Evolutionary conservation across 2,329 filamentous ascomycete genomes (phyloP).

Genomic region (Aspergillus fijiensis): DNA sequence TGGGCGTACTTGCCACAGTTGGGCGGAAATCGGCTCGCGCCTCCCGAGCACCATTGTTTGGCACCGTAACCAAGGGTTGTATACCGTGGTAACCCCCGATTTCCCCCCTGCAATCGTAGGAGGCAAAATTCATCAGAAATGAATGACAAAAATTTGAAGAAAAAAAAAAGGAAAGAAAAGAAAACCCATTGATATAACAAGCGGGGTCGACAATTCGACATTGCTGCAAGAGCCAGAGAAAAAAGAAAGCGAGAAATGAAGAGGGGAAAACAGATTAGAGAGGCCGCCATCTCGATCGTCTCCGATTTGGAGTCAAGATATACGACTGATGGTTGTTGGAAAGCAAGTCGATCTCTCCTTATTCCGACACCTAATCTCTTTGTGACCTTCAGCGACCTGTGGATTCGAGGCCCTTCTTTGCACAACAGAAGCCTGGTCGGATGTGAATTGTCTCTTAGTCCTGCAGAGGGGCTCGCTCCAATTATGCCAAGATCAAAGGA

Average conservation of each 20-base stretch:
- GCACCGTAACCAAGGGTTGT: background rate
- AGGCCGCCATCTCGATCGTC: background rate
- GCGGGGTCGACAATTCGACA: background rate
- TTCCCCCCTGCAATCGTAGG: background rate
- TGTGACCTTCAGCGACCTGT: background rate
- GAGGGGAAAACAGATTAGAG: background rate
- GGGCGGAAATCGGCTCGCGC: constrained; percentile 11
- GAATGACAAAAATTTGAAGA: background rate
- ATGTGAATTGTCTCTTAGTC: background rate
- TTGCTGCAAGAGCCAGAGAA: background rate
- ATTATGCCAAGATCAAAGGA: background rate
- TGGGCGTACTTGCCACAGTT: constrained; percentile 6
- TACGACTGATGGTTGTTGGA: background rate
- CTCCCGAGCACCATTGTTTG: constrained; percentile 2
- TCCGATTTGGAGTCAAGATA: background rate
- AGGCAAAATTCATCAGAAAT: background rate
- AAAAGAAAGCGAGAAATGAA: background rate
- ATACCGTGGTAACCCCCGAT: background rate
- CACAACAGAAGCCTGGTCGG: background rate
- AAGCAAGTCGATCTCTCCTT: background rate
- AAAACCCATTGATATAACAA: background rate
- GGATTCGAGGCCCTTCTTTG: background rate
- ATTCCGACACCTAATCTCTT: background rate
- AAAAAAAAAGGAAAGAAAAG: background rate
- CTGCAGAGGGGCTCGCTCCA: background rate